A percentile compares a stretch with the other conserved stretches of the same genome.
Evolutionary conservation across 2,329 filamentous ascomycete species (phyloP).

Genomic region (Parafenestella ontariensis): DNA sequence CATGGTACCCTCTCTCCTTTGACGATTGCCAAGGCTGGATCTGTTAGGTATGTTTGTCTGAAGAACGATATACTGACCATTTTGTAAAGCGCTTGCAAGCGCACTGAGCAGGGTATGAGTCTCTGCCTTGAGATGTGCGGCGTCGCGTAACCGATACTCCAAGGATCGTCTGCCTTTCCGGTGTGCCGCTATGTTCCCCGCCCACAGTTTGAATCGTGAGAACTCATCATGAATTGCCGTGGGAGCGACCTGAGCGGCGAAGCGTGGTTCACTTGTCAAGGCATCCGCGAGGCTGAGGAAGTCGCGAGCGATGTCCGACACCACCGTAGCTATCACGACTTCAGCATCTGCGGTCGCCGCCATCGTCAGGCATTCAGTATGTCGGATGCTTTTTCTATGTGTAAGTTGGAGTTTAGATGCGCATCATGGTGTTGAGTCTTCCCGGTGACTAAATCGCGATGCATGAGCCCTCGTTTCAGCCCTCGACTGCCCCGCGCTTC

Average conservation of each 20-base stretch:
- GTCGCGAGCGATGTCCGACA: slow-evolving; percentile 2
- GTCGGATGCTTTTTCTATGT: not conserved
- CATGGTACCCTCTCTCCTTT: slow-evolving; percentile 23
- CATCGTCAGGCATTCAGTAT: not conserved
- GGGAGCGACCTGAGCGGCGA: slow-evolving; percentile 14
- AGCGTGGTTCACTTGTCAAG: slow-evolving; percentile 10
- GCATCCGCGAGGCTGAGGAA: slow-evolving; percentile 20
- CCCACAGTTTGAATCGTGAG: slow-evolving; percentile 44
- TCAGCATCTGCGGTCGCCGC: not conserved
- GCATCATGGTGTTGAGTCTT: not conserved
- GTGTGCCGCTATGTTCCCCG: slow-evolving; percentile 46
- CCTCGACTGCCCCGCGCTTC: not conserved
- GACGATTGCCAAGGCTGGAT: slow-evolving; percentile 13
- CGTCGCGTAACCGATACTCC: slow-evolving; percentile 43
- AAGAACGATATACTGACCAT: slow-evolving; percentile 9
- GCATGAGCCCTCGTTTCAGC: not conserved
- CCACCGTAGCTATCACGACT: not conserved
- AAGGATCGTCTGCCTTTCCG: slow-evolving; percentile 38
- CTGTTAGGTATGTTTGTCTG: not conserved
- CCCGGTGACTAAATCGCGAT: not conserved
- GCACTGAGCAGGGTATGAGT: slow-evolving; percentile 25
- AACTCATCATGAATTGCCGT: slow-evolving; percentile 29
- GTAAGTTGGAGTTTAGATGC: not conserved
- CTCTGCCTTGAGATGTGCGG: slow-evolving; percentile 30
- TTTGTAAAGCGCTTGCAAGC: slow-evolving; percentile 24